phyloP scores from a whole-genome alignment of 306 rosid genomes.

The Hippophae gyantsensis region DNA sequence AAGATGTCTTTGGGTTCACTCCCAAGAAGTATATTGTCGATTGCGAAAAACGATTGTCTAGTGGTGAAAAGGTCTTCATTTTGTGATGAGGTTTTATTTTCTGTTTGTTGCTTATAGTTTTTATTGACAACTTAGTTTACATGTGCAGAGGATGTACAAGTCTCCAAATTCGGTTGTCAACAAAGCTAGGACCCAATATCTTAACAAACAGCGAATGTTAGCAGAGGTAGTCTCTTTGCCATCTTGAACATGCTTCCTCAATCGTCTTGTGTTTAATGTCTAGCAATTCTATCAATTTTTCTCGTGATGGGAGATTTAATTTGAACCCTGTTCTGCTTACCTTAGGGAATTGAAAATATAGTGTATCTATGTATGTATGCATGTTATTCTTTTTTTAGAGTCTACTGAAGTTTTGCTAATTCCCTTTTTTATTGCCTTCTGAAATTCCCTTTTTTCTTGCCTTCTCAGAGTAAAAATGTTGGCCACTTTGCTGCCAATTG shows the following conservation, averaged over 20 bases:
- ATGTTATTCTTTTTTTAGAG: too few species aligned
- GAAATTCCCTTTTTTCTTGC: background rate
- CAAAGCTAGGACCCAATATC: conserved; percentile 81
- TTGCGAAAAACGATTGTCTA: conserved; percentile 52
- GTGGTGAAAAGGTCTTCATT: conserved; percentile 53
- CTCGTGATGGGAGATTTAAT: background rate
- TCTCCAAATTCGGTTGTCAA: conserved; percentile 78
- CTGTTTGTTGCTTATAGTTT: background rate
- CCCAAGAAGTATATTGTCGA: conserved; percentile 48
- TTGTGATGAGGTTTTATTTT: background rate
- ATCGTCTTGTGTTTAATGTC: background rate
- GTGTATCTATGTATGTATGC: too few species aligned
- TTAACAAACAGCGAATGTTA: conserved; percentile 67
- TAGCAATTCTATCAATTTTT: background rate
- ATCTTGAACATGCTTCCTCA: background rate
- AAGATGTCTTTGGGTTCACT: conserved; percentile 64
- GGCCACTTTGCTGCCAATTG: conserved; percentile 57
- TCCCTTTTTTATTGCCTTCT: background rate
- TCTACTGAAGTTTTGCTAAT: background rate
- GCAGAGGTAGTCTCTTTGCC: conserved; percentile 44
- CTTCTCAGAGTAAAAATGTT: conserved; percentile 59
- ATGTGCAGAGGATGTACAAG: conserved; percentile 61
- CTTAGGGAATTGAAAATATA: too few species aligned
- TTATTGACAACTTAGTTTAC: conserved; percentile 2
- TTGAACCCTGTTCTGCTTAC: too few species aligned